Percentiles rank a stretch among this genome's conserved stretches.
phyloP scores from a whole-genome alignment of 2,329 filamentous ascomycete species.

The Pseudovirgaria hyperparasitica region DNA sequence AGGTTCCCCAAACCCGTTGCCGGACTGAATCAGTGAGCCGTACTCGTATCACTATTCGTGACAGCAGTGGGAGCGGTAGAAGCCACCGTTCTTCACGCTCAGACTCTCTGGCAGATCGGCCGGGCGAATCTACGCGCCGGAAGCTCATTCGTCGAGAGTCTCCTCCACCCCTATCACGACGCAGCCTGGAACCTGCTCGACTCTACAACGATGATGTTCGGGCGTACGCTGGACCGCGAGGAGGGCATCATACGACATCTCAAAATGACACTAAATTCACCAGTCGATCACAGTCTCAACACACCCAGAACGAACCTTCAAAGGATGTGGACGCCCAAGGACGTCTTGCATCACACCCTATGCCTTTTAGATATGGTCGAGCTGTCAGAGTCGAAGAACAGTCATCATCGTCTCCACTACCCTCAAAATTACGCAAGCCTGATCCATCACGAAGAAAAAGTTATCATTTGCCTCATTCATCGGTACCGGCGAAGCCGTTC shows the following conservation, averaged over 20 bases:
- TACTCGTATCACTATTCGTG: conserved; percentile 13
- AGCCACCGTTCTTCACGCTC: too few species aligned
- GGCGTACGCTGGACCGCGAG: conserved; percentile 10
- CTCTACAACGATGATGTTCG: conserved; percentile 7
- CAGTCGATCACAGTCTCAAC: conserved; percentile 5
- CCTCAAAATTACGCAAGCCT: background rate
- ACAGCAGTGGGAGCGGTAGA: too few species aligned
- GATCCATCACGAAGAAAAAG: background rate
- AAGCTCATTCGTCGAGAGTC: conserved; percentile 7
- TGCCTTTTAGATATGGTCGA: conserved; percentile 7
- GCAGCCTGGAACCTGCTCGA: background rate
- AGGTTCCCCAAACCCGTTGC: conserved; percentile 8
- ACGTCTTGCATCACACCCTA: conserved; percentile 15
- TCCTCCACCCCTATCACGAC: background rate
- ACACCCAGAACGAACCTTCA: conserved; percentile 3
- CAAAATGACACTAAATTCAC: conserved; percentile 7
- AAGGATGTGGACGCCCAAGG: conserved; percentile 10
- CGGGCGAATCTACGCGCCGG: too few species aligned
- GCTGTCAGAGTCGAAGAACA: background rate
- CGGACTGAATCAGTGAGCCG: conserved; percentile 4
- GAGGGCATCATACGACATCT: conserved; percentile 5
- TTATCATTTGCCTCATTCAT: background rate
- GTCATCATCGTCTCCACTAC: background rate
- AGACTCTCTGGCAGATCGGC: too few species aligned
- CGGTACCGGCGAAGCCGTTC: background rate